Evolutionary conservation across 345 rosid species (phyloP).

Genomic region (Sonneratia alba): DNA sequence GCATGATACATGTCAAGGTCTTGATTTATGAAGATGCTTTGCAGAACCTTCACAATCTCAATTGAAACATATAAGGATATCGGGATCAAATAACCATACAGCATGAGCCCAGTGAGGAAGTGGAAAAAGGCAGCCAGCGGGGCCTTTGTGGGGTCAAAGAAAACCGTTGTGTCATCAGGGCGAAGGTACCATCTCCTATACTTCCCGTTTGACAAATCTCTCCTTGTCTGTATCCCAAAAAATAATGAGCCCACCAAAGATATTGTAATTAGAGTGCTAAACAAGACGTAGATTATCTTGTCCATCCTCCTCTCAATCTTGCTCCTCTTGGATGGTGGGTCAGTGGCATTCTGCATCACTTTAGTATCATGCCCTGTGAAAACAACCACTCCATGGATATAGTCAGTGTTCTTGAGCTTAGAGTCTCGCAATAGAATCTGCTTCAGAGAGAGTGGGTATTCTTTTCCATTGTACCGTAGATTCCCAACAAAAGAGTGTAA

Average conservation of each 20-base stretch:
- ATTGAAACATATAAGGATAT: constrained; percentile 81
- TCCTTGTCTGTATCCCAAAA: constrained; percentile 51
- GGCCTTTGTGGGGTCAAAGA: constrained; percentile 50
- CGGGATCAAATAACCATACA: constrained; percentile 87
- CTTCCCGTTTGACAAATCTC: constrained; percentile 37
- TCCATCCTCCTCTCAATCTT: constrained; percentile 88
- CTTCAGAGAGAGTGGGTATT: constrained; percentile 50
- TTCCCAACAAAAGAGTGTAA: constrained; percentile 74
- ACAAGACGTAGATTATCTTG: constrained; percentile 71
- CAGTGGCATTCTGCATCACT: constrained; percentile 84
- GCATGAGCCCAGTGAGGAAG: constrained; percentile 82
- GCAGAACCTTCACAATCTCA: constrained; percentile 84
- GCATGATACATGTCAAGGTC: constrained; percentile 63
- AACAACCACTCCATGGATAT: constrained; percentile 56
- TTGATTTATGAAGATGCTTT: constrained; percentile 79
- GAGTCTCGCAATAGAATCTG: constrained; percentile 86
- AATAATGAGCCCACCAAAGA: constrained; percentile 57
- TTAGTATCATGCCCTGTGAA: constrained; percentile 92
- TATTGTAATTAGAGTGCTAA: constrained; percentile 54
- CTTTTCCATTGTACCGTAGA: constrained; percentile 22
- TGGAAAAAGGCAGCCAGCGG: constrained; percentile 61
- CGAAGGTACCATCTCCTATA: constrained; percentile 71
- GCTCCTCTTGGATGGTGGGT: constrained; percentile 90
- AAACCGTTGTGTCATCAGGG: constrained; percentile 48
- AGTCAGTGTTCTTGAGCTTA: constrained; percentile 66